Conservation (phyloP, 2,329 filamentous ascomycete species). For the Aspergillus luchuensis region DNA sequence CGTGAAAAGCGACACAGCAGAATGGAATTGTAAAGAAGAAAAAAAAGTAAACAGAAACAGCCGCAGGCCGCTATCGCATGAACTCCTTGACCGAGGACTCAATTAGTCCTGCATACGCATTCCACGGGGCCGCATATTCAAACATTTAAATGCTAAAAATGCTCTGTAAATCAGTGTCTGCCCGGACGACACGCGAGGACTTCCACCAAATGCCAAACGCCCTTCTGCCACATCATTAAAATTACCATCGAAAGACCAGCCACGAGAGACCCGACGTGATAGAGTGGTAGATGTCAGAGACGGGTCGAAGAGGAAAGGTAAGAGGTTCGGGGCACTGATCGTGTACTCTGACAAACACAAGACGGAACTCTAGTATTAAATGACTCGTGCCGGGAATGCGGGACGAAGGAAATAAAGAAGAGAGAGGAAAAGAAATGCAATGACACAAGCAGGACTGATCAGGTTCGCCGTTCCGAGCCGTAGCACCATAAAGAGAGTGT, state of each 20-base stretch:
- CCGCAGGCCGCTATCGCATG: conserved; percentile 18
- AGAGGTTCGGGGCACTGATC: conserved; percentile 18
- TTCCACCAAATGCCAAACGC: conserved; percentile 22
- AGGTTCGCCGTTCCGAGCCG: conserved; percentile 42
- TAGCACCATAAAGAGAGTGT: conserved; percentile 41
- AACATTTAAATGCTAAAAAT: conserved; percentile 25
- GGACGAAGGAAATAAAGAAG: conserved; percentile 20
- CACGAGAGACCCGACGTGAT: conserved; percentile 9
- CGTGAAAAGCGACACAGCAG: neutral
- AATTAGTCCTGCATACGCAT: conserved; percentile 16
- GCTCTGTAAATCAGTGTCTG: conserved; percentile 15
- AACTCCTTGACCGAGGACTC: conserved; percentile 22
- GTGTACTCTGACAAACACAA: conserved; percentile 26
- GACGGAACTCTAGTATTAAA: conserved; percentile 31
- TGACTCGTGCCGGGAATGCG: conserved; percentile 27
- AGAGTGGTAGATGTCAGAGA: conserved; percentile 9
- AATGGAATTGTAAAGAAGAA: neutral
- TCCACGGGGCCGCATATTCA: conserved; percentile 16
- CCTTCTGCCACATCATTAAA: conserved; percentile 20
- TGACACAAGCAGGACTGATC: conserved; percentile 21
- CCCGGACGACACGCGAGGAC: conserved; percentile 14
- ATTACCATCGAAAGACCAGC: conserved; percentile 13
- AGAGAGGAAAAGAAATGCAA: conserved; percentile 20
- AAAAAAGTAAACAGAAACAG: conserved; percentile 14
- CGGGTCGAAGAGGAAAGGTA: conserved; percentile 10